Evolutionary conservation across 345 rosid genomes (phyloP).

Genomic region (Salix exigua): DNA sequence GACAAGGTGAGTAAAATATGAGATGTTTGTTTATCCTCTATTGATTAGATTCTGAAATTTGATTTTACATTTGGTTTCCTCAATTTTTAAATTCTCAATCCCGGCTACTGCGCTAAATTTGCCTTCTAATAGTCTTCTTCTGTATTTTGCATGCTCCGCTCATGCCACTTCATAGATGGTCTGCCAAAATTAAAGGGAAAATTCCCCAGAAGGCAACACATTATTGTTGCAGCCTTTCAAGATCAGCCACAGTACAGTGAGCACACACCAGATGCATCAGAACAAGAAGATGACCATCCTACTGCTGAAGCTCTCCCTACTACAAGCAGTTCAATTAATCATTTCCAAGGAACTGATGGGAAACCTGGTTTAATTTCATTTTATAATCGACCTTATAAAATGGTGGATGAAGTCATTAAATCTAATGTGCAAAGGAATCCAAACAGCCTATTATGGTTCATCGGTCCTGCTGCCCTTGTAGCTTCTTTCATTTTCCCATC

Average conservation of each 20-base stretch:
- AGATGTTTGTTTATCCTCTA: background rate
- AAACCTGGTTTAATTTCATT: constrained; percentile 81
- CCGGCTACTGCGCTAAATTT: background rate
- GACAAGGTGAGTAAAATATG: too few species aligned
- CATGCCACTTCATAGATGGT: constrained; percentile 21
- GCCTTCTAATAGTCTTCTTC: constrained; percentile 15
- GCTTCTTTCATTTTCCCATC: constrained; percentile 89
- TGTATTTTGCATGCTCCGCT: constrained; percentile 32
- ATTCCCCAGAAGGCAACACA: constrained; percentile 30
- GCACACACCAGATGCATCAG: constrained; percentile 25
- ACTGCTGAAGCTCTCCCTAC: constrained; percentile 36
- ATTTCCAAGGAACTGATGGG: constrained; percentile 50
- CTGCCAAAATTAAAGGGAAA: constrained; percentile 29
- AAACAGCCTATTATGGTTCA: constrained; percentile 65
- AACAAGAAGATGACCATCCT: constrained; percentile 27
- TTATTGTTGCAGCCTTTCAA: constrained; percentile 36
- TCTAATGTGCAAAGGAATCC: constrained; percentile 35
- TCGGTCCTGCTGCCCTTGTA: constrained; percentile 87
- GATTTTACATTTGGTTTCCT: background rate
- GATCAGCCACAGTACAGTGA: constrained; percentile 44
- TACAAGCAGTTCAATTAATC: constrained; percentile 33
- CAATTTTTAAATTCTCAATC: background rate
- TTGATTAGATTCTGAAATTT: constrained; percentile 10
- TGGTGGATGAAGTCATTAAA: constrained; percentile 27
- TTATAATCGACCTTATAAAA: constrained; percentile 49